Conservation (phyloP, 2,329 filamentous ascomycete genomes). For the Huntiella decipiens region DNA sequence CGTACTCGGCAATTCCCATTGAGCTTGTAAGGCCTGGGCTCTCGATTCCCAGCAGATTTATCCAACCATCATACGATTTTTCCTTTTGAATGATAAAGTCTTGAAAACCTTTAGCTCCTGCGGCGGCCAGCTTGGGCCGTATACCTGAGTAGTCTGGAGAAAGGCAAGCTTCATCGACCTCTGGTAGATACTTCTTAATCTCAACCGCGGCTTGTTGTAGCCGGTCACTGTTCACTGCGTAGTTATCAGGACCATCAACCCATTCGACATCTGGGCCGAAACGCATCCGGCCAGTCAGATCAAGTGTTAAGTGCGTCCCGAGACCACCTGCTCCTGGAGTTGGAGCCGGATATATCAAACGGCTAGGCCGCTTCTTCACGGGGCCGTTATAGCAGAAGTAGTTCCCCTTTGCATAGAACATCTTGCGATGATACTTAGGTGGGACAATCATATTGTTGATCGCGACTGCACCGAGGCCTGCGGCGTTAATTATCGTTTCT, state of each 20-base stretch:
- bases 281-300: slow-evolving; percentile 63
- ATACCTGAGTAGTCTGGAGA: slow-evolving; percentile 80
- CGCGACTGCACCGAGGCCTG: slow-evolving; percentile 57
- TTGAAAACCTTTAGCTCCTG: slow-evolving; percentile 47
- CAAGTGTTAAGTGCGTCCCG: slow-evolving; percentile 84
- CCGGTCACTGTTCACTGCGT: slow-evolving; percentile 45
- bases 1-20: slow-evolving; percentile 68
- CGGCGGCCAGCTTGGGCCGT: slow-evolving; percentile 55
- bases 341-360: slow-evolving; percentile 75
- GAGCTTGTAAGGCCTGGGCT: slow-evolving; percentile 78
- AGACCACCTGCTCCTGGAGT: slow-evolving; percentile 65
- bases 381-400: slow-evolving; percentile 72
- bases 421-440: slow-evolving; percentile 29
- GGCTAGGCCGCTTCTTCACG: slow-evolving; percentile 37
- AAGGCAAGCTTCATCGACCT: slow-evolving; percentile 45
- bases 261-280: slow-evolving; percentile 95
- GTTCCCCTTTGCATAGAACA: slow-evolving; percentile 82
- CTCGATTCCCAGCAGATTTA: slow-evolving; percentile 85
- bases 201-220: slow-evolving; percentile 50
- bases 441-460: slow-evolving; percentile 71
- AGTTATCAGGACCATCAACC: slow-evolving; percentile 52
- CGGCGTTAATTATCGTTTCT: slow-evolving; percentile 66
- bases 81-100: slow-evolving; percentile 72
- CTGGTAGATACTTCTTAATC: slow-evolving; percentile 63
- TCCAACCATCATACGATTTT: slow-evolving; percentile 60